Evolutionary conservation across 2,329 filamentous ascomycete genomes (phyloP).

Genomic region (Paecilomyces dactylethromorphus): DNA sequence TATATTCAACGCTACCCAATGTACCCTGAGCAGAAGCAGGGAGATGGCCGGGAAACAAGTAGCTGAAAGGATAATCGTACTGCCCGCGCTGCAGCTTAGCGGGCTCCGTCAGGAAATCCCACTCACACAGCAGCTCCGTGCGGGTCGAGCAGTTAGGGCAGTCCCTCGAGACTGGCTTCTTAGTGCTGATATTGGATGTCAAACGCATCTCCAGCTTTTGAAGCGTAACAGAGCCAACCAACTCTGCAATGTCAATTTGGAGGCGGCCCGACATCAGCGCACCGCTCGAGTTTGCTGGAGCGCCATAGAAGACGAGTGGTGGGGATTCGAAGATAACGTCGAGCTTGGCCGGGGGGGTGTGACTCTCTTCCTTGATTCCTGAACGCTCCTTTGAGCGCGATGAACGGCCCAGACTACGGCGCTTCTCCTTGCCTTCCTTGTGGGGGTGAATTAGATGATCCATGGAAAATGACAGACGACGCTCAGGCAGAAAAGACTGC

Average conservation of each 20-base stretch:
- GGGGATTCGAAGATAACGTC: slow-evolving; percentile 72
- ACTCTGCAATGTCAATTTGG: slow-evolving; percentile 63
- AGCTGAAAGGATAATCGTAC: slow-evolving; percentile 83
- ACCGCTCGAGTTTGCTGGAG: slow-evolving; percentile 67
- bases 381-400: slow-evolving; percentile 32
- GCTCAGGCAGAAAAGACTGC: slow-evolving; percentile 24
- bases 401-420: slow-evolving; percentile 26
- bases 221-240: slow-evolving; percentile 54
- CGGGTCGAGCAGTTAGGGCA: slow-evolving; percentile 71
- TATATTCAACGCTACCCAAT: slow-evolving; percentile 70
- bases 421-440: slow-evolving; percentile 37
- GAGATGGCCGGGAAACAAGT: slow-evolving; percentile 76
- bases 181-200: slow-evolving; percentile 64
- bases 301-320: slow-evolving; percentile 76
- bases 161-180: slow-evolving; percentile 72
- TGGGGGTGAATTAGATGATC: slow-evolving; percentile 38
- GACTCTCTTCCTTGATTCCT: slow-evolving; percentile 16
- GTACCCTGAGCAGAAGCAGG: slow-evolving; percentile 73
- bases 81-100: slow-evolving; percentile 44
- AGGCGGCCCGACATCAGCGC: slow-evolving; percentile 81
- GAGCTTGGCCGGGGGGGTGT: slow-evolving; percentile 44
- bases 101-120: slow-evolving; percentile 63
- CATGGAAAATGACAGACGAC: slow-evolving; percentile 37
- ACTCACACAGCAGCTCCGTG: slow-evolving; percentile 67
- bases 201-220: slow-evolving; percentile 69